Evolutionary conservation across 2,329 filamentous ascomycete genomes (phyloP), one percentile per base, ranked within the genome.

Genomic region (Colletotrichum gloeosporioides): DNA sequence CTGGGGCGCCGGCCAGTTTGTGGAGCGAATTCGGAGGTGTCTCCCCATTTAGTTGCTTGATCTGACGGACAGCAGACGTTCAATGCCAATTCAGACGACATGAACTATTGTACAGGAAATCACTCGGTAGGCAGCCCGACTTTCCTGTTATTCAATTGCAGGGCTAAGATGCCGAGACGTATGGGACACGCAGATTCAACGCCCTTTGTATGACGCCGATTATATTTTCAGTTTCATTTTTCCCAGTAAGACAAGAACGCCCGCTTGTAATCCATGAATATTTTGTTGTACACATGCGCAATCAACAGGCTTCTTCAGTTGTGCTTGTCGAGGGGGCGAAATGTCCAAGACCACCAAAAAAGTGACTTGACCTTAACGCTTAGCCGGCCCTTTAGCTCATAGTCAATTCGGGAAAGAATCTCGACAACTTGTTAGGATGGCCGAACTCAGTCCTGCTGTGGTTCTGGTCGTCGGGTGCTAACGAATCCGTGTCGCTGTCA

Each of bases 391-490:
- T 18, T 49, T 69, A 77, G 64, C 72, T 76, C 76, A 78, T 76
- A 27, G 77, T 78, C 31, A 78, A 67, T 29, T 78, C 77, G 13
- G 77, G 77, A 31, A 78, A 78, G 68, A 71, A 78, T 61, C 77
- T 76, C 31, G 77, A 77, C 63, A 78, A 25, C 70, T 78, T 78
- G n/a, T 78, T 73, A 27, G 77, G 77, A 72, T 78, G 76, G 18
- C 77, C 77, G 22, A 78, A 77, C 49, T 77, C 75, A 49, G 71
- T 75, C 39, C 75, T 76, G n/a, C 25, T 61, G 62, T 71, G 76
- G 15, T 16, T 69, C 22, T 76, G 76, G 8, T 72, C 72, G 22
- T 78, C 77, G 4, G 66, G 66, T n/a, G 68, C 55, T 36, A 75
- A 61, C 9, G 66, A 73, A 25, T 78, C 77, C 8, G 76, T 69